These are phyloP conservation scores for Boletus vinaceobasis DNA, from an alignment of 768 basidiomycete genomes.

Conservation along the genomic window DNA sequence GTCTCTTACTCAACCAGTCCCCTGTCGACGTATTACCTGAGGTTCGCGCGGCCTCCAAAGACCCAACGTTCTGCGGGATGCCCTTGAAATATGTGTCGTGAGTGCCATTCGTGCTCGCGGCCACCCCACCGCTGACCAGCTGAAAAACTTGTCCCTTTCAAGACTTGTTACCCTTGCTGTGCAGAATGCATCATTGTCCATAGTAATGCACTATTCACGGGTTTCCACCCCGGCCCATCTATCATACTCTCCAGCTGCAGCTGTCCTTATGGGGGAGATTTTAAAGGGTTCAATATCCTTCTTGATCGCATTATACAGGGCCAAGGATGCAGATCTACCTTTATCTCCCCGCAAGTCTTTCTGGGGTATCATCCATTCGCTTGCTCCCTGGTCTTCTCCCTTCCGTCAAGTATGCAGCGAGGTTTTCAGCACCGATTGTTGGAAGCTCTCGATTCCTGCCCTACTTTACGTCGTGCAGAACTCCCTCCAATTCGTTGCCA, in stretches of 20 bases:
- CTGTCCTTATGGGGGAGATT: constrained; percentile 92
- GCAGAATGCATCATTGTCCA: constrained; percentile 92
- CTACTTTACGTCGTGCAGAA: constrained; percentile 96
- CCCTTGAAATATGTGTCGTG: constrained; percentile 82
- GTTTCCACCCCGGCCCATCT: constrained; percentile 74
- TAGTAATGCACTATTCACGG: constrained; percentile 99
- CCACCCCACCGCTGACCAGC: constrained; percentile 2
- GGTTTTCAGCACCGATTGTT: constrained; percentile 89
- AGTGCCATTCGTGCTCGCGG: constrained; percentile 28
- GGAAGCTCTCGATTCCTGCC: constrained; percentile 97
- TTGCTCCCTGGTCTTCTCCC: constrained; percentile 46
- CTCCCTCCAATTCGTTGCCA: constrained; percentile 94
- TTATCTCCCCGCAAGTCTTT: constrained; percentile 42
- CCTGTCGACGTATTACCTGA: constrained; percentile 34
- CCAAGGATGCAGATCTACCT: constrained; percentile 42
- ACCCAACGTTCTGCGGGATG: constrained; percentile 62
- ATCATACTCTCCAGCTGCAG: constrained; percentile 90
- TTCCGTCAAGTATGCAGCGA: constrained; percentile 61
- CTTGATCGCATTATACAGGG: constrained; percentile 67
- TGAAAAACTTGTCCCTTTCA: constrained; percentile 7
- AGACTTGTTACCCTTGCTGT: constrained; percentile 85
- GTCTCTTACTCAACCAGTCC: constrained; percentile 34
- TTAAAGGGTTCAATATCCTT: constrained; percentile 93
- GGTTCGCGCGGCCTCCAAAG: constrained; percentile 18
- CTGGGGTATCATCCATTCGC: constrained; percentile 32